Conservation (phyloP, 768 basidiomycete genomes). For the Podaxis sp. region DNA sequence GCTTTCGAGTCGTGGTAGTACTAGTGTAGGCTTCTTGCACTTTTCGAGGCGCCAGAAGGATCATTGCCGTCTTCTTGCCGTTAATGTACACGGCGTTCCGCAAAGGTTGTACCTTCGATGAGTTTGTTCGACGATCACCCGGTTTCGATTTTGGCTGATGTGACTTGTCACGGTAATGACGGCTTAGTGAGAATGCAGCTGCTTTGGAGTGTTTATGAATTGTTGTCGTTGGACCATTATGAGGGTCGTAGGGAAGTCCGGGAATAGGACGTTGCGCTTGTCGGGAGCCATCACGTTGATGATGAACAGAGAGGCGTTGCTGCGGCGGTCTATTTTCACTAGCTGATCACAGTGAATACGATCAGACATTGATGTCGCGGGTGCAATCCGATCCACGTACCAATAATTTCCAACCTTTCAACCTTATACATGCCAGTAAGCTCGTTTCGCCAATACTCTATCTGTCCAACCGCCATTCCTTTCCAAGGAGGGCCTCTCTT, state of each 20-base stretch:
- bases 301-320: slow-evolving; percentile 65
- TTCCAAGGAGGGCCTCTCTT: slow-evolving; percentile 34
- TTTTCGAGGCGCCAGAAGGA: slow-evolving; percentile 68
- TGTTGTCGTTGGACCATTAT: slow-evolving; percentile 60
- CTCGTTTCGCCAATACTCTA: slow-evolving; percentile 69
- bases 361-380: background rate
- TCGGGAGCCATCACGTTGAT: slow-evolving; percentile 33
- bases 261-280: slow-evolving; percentile 2
- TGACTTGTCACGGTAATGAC: slow-evolving; percentile 44
- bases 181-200: slow-evolving; percentile 75
- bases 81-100: slow-evolving; percentile 18
- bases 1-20: slow-evolving; percentile 67
- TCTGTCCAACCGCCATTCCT: slow-evolving; percentile 50
- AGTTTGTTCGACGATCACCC: slow-evolving; percentile 20
- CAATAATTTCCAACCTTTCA: slow-evolving; percentile 7
- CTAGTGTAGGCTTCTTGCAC: slow-evolving; percentile 82
- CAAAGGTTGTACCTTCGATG: slow-evolving; percentile 24
- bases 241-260: slow-evolving; percentile 42
- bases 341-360: background rate
- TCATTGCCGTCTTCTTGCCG: slow-evolving; percentile 43
- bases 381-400: background rate
- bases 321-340: slow-evolving; percentile 36
- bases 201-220: slow-evolving; percentile 85
- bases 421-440: slow-evolving; percentile 60
- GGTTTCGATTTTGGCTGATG: slow-evolving; percentile 12